Evolutionary conservation across 495 filamentous ascomycete genomes (phyloP), one percentile per base, ranked within the genome.

Genomic region (Penicillium alfredii): DNA sequence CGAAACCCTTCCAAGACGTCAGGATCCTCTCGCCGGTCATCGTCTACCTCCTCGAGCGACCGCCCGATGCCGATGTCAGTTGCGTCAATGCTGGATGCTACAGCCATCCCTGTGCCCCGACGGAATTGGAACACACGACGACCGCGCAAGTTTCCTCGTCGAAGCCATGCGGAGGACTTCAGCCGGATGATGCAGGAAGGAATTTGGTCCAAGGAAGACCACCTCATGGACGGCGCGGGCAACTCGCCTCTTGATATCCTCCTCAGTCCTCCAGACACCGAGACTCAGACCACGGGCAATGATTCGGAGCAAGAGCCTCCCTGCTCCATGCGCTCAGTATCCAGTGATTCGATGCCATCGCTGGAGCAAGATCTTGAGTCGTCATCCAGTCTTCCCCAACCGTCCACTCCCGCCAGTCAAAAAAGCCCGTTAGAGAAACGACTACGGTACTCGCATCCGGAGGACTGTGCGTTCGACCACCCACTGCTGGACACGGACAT

Each of bases 261-360:
- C 3, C 56, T 76, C 18, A 71, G 63, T 18, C 66, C 69, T 4
- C 71, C 69, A 0, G 62, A 68, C 12, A 54, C 58, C n/a, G 61
- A 69, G 3, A 43, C 40, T n/a, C 64, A 69, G 6, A 53, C 56
- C 4, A 32, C 47, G 18, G 57, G 37, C 19, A 63, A 62, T 33
- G 64, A 71, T n/a, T 56, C 47, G 4, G 67, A 64, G n/a, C 40
- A 52, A 11, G 67, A 63, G 13, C 39, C 55, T 7, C 46, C 55
- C 7, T 63, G 51, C 10, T 80, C 75, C 1, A 48, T 58, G 1
- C 63, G 66, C 18, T 80, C 79, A 8, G 49, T 70, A 16, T 84
- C 78, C 15, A 72, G 61, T 11, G 77, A 77, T 30, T 83, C 79
- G 0, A 71, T 77, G 37, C 79, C 80, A 8, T 82, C 80, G 0